Conservation (phyloP, 345 rosid species). For the Trapa incisa region DNA sequence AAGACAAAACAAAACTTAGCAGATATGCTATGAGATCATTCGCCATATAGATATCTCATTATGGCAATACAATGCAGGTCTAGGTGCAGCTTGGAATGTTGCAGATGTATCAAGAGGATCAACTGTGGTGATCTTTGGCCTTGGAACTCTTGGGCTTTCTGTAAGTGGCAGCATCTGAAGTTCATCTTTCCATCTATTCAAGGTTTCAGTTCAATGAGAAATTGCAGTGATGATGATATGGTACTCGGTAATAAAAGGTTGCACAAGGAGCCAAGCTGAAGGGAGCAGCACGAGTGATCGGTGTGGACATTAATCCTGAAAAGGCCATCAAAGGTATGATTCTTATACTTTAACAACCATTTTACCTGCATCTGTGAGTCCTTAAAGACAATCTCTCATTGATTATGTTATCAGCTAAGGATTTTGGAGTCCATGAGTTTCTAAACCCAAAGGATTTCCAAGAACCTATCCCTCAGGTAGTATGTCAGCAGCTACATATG, state of each 20-base stretch:
- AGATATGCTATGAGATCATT: not conserved
- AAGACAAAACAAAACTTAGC: not conserved
- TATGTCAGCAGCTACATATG: not conserved
- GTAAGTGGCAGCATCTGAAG: slow-evolving; percentile 30
- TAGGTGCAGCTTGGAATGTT: slow-evolving; percentile 98
- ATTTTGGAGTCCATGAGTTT: slow-evolving; percentile 67
- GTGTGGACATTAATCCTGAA: slow-evolving; percentile 72
- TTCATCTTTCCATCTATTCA: not conserved
- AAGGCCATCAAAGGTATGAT: slow-evolving; percentile 53
- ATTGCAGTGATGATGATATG: not conserved
- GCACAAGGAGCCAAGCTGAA: slow-evolving; percentile 85
- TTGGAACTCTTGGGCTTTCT: slow-evolving; percentile 88
- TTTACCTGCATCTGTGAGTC: not conserved
- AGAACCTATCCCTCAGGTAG: slow-evolving; percentile 86
- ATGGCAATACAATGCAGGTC: slow-evolving; percentile 28
- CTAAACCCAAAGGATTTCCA: slow-evolving; percentile 47
- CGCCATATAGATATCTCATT: not conserved
- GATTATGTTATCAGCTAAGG: slow-evolving; percentile 43
- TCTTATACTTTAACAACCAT: not conserved
- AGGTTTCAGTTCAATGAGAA: not conserved
- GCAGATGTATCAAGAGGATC: slow-evolving; percentile 69
- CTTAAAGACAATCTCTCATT: not conserved
- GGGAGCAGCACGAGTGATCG: slow-evolving; percentile 76
- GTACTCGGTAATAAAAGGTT: slow-evolving; percentile 32
- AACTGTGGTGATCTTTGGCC: slow-evolving; percentile 73